These are phyloP conservation scores for Cercospora nicotianae DNA, from an alignment of 2,329 filamentous ascomycete species.

Conservation along the genomic window DNA sequence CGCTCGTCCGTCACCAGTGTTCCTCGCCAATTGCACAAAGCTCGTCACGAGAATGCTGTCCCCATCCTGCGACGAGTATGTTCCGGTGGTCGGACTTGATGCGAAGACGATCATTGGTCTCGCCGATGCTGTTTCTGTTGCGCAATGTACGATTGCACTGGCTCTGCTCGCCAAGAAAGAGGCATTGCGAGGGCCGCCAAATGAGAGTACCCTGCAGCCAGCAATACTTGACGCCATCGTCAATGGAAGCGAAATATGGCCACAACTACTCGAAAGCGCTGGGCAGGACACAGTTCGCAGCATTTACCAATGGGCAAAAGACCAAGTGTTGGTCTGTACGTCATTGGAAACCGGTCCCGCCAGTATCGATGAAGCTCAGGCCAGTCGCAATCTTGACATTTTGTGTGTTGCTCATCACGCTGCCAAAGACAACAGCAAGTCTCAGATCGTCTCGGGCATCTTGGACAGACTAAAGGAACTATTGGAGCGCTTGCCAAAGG, in stretches of 20 bases:
- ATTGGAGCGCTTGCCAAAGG: slow-evolving; percentile 19
- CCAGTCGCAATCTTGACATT: slow-evolving; percentile 30
- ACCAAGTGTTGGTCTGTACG: slow-evolving; percentile 36
- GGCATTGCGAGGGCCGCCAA: slow-evolving; percentile 4
- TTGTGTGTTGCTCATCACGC: slow-evolving; percentile 32
- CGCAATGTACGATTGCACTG: slow-evolving; percentile 25
- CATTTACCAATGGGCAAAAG: slow-evolving; percentile 36
- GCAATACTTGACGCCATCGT: slow-evolving; percentile 45
- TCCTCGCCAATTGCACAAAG: slow-evolving; percentile 21
- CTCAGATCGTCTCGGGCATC: slow-evolving; percentile 22
- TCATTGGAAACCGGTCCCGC: slow-evolving; percentile 3
- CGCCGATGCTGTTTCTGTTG: slow-evolving; percentile 29
- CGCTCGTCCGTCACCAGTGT: slow-evolving; percentile 13
- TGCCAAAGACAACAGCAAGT: slow-evolving; percentile 20
- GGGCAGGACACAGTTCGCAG: slow-evolving; percentile 32
- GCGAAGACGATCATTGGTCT: slow-evolving; percentile 20
- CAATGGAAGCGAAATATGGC: slow-evolving; percentile 45
- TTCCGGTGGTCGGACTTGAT: slow-evolving; percentile 11
- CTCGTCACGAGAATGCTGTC: slow-evolving; percentile 23
- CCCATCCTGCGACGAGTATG: not conserved
- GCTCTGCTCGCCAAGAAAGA: slow-evolving; percentile 18
- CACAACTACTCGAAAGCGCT: slow-evolving; percentile 45
- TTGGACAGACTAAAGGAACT: slow-evolving; percentile 32
- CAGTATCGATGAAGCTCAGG: slow-evolving; percentile 2
- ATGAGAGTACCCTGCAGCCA: slow-evolving; percentile 21